Conservation (phyloP, 75 land plant genomes). For the Adiantum capillusveneris region DNA sequence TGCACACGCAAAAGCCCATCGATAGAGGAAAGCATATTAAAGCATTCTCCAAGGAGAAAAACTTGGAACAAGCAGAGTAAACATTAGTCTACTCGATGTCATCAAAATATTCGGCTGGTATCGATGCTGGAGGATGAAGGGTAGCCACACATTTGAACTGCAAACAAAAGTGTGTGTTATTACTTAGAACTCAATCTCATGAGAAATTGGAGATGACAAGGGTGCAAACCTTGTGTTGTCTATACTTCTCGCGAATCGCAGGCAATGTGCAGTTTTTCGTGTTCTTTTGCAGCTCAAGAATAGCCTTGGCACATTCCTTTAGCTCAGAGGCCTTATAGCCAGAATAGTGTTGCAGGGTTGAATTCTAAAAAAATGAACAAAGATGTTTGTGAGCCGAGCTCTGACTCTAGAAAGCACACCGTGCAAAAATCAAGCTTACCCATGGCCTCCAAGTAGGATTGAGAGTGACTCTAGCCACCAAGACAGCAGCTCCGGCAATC, state of each 20-base stretch:
- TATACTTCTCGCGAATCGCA: conserved; percentile 87
- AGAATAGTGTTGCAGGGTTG: conserved; percentile 73
- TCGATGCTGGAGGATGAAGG: conserved; percentile 50
- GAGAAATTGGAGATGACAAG: background rate
- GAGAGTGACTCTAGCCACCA: conserved; percentile 68
- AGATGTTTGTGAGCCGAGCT: background rate
- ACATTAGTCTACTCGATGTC: conserved; percentile 13
- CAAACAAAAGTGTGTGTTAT: conserved; percentile 6
- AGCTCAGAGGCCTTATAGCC: conserved; percentile 61
- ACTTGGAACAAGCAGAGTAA: too few relatives aligned
- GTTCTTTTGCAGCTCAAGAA: conserved; percentile 52
- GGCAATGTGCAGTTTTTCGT: conserved; percentile 50
- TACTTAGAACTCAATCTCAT: background rate
- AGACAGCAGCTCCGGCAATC: conserved; percentile 73
- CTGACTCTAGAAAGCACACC: background rate
- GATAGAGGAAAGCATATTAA: too few relatives aligned
- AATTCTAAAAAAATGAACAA: conserved; percentile 30
- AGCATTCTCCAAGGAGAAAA: too few relatives aligned
- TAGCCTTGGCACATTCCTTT: conserved; percentile 54
- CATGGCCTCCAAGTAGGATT: conserved; percentile 58
- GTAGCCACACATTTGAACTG: conserved; percentile 88
- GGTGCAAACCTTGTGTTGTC: conserved; percentile 75
- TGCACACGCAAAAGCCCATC: too few relatives aligned
- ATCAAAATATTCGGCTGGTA: conserved; percentile 57
- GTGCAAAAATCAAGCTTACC: conserved; percentile 34